Percentiles rank a stretch among this genome's conserved stretches.
These are phyloP conservation scores for Pneumocystis wakefieldiae DNA, from an alignment of 1,139 yeast genomes.

Conservation along the genomic window DNA sequence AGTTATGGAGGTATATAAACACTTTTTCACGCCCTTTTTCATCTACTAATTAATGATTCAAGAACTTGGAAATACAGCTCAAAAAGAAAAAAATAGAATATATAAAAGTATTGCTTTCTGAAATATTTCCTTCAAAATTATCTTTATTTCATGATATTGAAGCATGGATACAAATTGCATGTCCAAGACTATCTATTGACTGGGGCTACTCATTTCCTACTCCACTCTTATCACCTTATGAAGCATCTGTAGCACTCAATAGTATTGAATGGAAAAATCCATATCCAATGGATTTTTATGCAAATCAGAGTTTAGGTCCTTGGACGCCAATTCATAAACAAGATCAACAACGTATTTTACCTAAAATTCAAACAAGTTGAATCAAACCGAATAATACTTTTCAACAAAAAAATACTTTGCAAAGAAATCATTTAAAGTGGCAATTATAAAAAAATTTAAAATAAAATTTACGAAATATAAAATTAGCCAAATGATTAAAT, in stretches of 20 bases:
- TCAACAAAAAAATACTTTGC: neutral
- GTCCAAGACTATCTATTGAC: constrained; percentile 89
- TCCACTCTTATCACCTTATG: constrained; percentile 89
- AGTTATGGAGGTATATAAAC: constrained; percentile 32
- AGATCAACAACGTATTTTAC: constrained; percentile 4
- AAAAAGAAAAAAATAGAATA: constrained; percentile 44
- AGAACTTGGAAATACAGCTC: constrained; percentile 34
- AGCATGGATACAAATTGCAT: constrained; percentile 93
- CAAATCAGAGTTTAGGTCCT: constrained; percentile 71
- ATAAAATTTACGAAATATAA: too few relatives aligned
- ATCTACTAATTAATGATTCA: neutral
- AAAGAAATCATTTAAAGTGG: neutral
- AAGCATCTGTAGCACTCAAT: constrained; percentile 78
- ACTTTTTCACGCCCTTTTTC: neutral
- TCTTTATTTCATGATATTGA: constrained; percentile 92
- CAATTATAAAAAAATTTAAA: too few relatives aligned
- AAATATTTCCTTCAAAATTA: constrained; percentile 81
- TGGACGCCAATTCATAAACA: constrained; percentile 14
- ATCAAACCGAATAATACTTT: neutral
- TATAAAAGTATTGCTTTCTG: constrained; percentile 73
- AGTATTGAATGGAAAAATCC: constrained; percentile 52
- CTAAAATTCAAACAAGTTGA: neutral
- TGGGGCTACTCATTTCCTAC: constrained; percentile 97
- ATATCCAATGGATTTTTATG: constrained; percentile 94
- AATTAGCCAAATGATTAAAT: too few relatives aligned